Conservation (phyloP, 805 yeast species). For the Wickerhamomyces pijperi region DNA sequence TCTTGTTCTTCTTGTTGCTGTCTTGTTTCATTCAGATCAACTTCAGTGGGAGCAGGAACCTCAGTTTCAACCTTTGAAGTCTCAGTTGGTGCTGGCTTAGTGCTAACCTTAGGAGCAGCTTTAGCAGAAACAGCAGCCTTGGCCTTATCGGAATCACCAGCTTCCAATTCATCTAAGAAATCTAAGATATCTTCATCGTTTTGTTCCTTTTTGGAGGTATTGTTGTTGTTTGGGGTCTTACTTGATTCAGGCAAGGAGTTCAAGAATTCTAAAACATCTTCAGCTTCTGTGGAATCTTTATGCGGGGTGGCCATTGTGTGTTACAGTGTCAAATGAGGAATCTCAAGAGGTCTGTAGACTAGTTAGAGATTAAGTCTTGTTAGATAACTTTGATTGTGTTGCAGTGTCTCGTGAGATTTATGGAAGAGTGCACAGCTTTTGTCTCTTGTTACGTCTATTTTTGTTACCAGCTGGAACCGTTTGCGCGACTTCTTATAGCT, state of each 20-base stretch:
- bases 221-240: conserved; percentile 14
- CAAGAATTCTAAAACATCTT: conserved; percentile 70
- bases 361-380: too few relatives aligned
- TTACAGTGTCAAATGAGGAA: too few relatives aligned
- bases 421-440: too few relatives aligned
- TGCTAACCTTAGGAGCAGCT: conserved; percentile 5
- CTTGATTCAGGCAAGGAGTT: conserved; percentile 60
- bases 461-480: too few relatives aligned
- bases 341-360: too few relatives aligned
- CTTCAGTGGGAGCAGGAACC: conserved; percentile 13
- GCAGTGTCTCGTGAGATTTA: too few relatives aligned
- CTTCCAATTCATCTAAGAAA: conserved; percentile 54
- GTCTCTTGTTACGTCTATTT: too few relatives aligned
- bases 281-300: conserved; percentile 39
- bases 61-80: conserved; percentile 12
- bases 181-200: conserved; percentile 28
- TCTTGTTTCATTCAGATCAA: conserved; percentile 10
- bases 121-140: conserved; percentile 7
- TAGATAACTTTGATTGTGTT: too few relatives aligned
- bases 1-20: conserved; percentile 7
- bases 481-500: too few relatives aligned
- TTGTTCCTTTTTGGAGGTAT: conserved; percentile 20
- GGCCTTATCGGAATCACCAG: conserved; percentile 16
- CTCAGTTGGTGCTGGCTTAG: conserved; percentile 11
- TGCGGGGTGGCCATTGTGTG: conserved; percentile 12